Conservation (phyloP, 139 green algal genomes). For the Coelastrella sp. region DNA sequence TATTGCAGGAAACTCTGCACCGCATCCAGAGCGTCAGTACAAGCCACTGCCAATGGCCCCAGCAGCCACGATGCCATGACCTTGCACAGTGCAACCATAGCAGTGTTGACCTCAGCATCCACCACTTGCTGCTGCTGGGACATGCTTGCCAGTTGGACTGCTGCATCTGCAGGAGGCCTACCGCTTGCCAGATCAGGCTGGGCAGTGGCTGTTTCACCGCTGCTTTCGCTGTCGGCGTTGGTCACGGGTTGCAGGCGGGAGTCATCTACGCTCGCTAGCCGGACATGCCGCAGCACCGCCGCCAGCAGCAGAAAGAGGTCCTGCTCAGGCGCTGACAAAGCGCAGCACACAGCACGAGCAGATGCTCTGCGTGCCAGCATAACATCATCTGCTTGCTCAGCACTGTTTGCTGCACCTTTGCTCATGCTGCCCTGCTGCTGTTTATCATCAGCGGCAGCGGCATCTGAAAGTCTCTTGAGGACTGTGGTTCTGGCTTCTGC, state of each 20-base stretch:
- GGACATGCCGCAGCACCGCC: conserved; percentile 50
- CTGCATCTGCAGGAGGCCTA: not conserved
- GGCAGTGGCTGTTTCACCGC: not conserved
- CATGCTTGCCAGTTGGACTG: not conserved
- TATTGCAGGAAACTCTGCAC: conserved; percentile 21
- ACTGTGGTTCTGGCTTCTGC: not conserved
- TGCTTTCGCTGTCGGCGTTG: not conserved
- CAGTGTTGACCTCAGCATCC: conserved; percentile 7
- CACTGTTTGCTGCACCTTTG: not conserved
- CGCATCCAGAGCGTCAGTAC: conserved; percentile 5
- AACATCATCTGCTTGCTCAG: not conserved
- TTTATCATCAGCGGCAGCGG: not conserved
- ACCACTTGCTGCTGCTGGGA: conserved; percentile 7
- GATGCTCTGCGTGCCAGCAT: conserved; percentile 32
- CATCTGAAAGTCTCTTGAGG: not conserved
- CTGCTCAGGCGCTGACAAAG: conserved; percentile 54
- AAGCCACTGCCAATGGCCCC: conserved; percentile 45
- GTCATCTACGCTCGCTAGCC: conserved; percentile 30
- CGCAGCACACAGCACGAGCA: not conserved
- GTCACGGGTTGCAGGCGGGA: not conserved
- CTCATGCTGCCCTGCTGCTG: not conserved
- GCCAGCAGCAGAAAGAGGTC: conserved; percentile 65
- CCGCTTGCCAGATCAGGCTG: not conserved
- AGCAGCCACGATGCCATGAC: conserved; percentile 64
- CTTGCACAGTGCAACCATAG: conserved; percentile 53